These are phyloP conservation scores for Aspergillus luchuensis DNA, from an alignment of 2,329 filamentous ascomycete genomes.

Conservation along the genomic window DNA sequence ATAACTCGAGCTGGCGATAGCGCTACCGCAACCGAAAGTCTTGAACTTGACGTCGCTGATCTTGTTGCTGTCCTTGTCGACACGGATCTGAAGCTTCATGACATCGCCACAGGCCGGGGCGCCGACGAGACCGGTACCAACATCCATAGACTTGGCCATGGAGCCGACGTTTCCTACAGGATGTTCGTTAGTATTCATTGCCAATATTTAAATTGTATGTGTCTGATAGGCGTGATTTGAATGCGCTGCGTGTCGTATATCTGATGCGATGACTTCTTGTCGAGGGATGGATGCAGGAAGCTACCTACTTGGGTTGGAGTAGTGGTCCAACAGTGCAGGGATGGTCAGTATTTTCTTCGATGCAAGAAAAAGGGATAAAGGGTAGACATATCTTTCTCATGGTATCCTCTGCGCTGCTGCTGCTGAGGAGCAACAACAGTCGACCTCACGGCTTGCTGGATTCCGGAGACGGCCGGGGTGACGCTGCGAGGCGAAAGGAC, in stretches of 20 bases:
- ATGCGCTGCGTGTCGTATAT: background rate
- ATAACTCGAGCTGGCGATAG: constrained; percentile 93
- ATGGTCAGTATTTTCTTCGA: constrained; percentile 20
- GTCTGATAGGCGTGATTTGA: background rate
- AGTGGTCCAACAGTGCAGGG: constrained; percentile 70
- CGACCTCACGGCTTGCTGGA: constrained; percentile 43
- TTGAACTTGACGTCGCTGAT: constrained; percentile 98
- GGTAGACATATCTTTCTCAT: constrained; percentile 65
- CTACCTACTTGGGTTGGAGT: constrained; percentile 68
- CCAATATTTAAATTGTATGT: background rate
- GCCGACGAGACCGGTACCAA: constrained; percentile 87
- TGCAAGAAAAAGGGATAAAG: background rate
- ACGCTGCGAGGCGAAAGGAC: constrained; percentile 51
- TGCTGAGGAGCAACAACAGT: constrained; percentile 39
- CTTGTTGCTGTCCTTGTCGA: constrained; percentile 82
- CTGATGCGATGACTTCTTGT: background rate
- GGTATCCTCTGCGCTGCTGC: constrained; percentile 54
- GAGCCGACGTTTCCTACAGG: constrained; percentile 55
- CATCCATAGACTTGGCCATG: constrained; percentile 73
- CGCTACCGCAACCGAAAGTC: constrained; percentile 92
- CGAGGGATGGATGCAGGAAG: background rate
- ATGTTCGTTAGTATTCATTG: background rate
- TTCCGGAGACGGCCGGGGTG: constrained; percentile 49
- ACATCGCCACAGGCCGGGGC: constrained; percentile 91
- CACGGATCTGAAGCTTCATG: constrained; percentile 91